These are phyloP conservation scores for Sarocladium kiliense DNA, from an alignment of 2,329 filamentous ascomycete genomes.

Conservation along the genomic window DNA sequence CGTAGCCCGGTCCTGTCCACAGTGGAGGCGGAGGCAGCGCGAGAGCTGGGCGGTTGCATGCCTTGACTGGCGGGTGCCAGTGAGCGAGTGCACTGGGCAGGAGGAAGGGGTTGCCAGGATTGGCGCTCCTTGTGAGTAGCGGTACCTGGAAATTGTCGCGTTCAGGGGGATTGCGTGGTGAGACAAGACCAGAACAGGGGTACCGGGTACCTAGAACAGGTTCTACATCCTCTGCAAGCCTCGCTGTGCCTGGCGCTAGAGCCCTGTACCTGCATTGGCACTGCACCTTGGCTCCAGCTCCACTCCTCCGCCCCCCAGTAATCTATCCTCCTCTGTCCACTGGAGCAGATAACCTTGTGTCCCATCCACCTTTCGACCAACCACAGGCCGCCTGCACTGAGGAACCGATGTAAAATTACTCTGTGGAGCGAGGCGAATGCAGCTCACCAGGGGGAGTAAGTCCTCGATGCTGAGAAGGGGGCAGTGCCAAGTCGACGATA, in stretches of 20 bases:
- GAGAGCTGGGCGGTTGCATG: background rate
- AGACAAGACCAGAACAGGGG: background rate
- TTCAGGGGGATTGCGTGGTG: background rate
- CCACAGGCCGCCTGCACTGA: background rate
- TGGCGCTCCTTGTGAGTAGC: background rate
- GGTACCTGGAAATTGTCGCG: background rate
- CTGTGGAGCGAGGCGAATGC: constrained; percentile 1
- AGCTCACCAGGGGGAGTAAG: background rate
- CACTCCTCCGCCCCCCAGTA: background rate
- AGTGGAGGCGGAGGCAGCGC: background rate
- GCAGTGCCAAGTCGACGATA: background rate
- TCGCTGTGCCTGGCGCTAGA: constrained; percentile 2
- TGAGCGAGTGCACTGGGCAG: background rate
- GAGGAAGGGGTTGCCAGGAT: background rate
- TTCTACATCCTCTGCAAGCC: background rate
- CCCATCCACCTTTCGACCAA: background rate
- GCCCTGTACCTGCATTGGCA: constrained; percentile 4
- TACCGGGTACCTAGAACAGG: background rate
- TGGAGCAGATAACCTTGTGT: background rate
- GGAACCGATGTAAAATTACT: background rate
- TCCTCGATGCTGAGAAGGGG: background rate
- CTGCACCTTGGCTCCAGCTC: background rate
- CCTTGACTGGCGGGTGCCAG: background rate
- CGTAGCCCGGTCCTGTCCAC: background rate
- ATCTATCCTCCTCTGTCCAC: background rate